Percentiles rank a stretch among this genome's conserved stretches.
Conservation (phyloP, 169 alveolate species). For the Plasmodium gallinaceum region DNA sequence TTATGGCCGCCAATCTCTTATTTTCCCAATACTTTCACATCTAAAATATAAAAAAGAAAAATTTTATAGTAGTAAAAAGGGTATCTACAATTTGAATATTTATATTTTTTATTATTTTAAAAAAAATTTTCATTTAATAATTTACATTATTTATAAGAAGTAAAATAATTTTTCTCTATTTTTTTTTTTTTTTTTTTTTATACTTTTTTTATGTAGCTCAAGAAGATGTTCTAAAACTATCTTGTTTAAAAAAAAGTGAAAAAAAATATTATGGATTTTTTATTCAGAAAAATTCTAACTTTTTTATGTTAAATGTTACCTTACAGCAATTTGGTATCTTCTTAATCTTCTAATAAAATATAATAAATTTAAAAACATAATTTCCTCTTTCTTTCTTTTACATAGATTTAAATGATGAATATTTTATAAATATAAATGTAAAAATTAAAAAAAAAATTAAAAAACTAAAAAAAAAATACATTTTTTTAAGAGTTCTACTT, state of each 20-base stretch:
- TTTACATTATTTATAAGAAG: not conserved
- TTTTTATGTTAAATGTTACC: conserved; percentile 53
- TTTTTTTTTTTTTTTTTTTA: not conserved
- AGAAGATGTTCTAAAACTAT: conserved; percentile 14
- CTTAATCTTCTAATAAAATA: not conserved
- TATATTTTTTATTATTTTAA: not conserved
- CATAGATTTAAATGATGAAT: conserved; percentile 49
- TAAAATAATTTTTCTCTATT: not conserved
- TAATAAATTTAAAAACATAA: not conserved
- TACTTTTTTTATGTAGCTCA: conserved; percentile 2
- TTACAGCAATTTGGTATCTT: conserved; percentile 48
- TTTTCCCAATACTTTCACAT: conserved; percentile 40
- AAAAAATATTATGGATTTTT: conserved; percentile 47
- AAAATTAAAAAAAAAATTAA: not conserved
- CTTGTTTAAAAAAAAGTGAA: conserved; percentile 32
- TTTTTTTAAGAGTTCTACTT: no score
- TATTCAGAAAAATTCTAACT: conserved; percentile 13
- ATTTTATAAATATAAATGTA: conserved; percentile 44
- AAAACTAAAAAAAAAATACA: no score
- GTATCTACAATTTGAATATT: not conserved
- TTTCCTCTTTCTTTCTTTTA: not conserved
- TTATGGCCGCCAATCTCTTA: conserved; percentile 11
- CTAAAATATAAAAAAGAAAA: conserved; percentile 33
- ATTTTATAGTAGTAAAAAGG: conserved; percentile 14
- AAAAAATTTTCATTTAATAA: not conserved